phyloP scores from a whole-genome alignment of 2,329 filamentous ascomycete genomes.

The Phyllachora maydis region DNA sequence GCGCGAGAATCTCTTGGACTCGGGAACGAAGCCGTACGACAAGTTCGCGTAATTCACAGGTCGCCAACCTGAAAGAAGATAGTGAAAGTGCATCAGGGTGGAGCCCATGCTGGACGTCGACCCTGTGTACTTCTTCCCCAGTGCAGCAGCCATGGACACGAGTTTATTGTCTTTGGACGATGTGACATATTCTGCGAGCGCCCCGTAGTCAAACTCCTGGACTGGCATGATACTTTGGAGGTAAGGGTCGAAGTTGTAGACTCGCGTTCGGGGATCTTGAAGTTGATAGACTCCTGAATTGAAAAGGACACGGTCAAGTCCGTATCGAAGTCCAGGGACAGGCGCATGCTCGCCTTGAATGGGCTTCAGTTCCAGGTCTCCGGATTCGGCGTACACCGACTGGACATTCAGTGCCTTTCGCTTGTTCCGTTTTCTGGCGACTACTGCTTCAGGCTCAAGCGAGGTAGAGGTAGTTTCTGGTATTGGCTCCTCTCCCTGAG shows the following conservation, averaged over 20 bases:
- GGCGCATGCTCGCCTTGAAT: slow-evolving; percentile 12
- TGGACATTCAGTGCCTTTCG: too few species aligned
- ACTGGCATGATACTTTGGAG: slow-evolving; percentile 85
- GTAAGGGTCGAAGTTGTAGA: slow-evolving; percentile 96
- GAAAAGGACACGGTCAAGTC: slow-evolving; percentile 79
- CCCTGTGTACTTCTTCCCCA: slow-evolving; percentile 66
- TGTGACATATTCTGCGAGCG: slow-evolving; percentile 71
- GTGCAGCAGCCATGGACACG: slow-evolving; percentile 41
- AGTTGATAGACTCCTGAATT: slow-evolving; percentile 85
- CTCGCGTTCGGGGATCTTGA: slow-evolving; percentile 67
- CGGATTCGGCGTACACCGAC: background rate
- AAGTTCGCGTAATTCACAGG: slow-evolving; percentile 43
- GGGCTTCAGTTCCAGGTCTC: slow-evolving; percentile 10
- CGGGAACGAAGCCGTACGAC: slow-evolving; percentile 43
- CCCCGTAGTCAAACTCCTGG: slow-evolving; percentile 76
- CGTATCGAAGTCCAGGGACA: slow-evolving; percentile 47
- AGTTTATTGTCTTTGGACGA: slow-evolving; percentile 68
- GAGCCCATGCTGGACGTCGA: slow-evolving; percentile 95
- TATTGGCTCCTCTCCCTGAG: too few species aligned
- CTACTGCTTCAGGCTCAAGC: too few species aligned
- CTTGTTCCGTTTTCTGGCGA: too few species aligned
- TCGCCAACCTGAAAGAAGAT: slow-evolving; percentile 69
- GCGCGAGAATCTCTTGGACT: slow-evolving; percentile 46
- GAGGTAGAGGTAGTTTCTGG: too few species aligned
- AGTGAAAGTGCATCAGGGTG: slow-evolving; percentile 80